Evolutionary conservation across 805 yeast species (phyloP).

Genomic region (Saccharomycopsis oosterbeekiorum): DNA sequence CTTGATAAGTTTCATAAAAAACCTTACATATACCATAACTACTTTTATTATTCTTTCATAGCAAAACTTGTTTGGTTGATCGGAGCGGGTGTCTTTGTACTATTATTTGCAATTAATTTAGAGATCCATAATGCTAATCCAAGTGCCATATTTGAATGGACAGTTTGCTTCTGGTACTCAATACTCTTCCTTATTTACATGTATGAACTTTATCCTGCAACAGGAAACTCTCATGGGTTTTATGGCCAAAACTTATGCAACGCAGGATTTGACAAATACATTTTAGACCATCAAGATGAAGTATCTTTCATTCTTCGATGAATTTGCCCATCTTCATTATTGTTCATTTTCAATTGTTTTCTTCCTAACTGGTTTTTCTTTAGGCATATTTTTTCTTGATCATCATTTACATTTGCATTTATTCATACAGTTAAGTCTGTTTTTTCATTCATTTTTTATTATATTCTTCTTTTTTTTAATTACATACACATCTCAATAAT

Average conservation of each 20-base stretch:
- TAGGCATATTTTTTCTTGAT: not conserved
- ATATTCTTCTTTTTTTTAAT: not conserved
- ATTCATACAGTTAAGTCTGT: not conserved
- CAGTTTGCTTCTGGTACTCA: conserved; percentile 78
- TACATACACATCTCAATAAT: too few relatives aligned
- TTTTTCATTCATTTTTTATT: not conserved
- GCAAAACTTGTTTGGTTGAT: conserved; percentile 57
- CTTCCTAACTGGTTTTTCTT: not conserved
- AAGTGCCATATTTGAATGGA: conserved; percentile 75
- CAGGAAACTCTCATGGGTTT: conserved; percentile 1
- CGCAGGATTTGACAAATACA: conserved; percentile 3
- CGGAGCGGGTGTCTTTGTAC: conserved; percentile 56
- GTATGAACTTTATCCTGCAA: conserved; percentile 34
- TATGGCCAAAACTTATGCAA: conserved; percentile 3
- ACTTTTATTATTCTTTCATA: conserved; percentile 26
- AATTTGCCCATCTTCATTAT: not conserved
- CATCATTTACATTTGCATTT: too few relatives aligned
- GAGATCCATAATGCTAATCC: conserved; percentile 27
- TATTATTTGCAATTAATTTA: conserved; percentile 48
- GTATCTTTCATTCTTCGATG: not conserved
- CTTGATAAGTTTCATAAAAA: conserved; percentile 28
- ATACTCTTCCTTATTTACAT: conserved; percentile 51
- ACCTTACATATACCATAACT: conserved; percentile 28
- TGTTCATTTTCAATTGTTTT: not conserved
- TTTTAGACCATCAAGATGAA: conserved; percentile 1